Evolutionary conservation across 2,329 filamentous ascomycete species (phyloP).

Genomic region (Fusarium paranaense): DNA sequence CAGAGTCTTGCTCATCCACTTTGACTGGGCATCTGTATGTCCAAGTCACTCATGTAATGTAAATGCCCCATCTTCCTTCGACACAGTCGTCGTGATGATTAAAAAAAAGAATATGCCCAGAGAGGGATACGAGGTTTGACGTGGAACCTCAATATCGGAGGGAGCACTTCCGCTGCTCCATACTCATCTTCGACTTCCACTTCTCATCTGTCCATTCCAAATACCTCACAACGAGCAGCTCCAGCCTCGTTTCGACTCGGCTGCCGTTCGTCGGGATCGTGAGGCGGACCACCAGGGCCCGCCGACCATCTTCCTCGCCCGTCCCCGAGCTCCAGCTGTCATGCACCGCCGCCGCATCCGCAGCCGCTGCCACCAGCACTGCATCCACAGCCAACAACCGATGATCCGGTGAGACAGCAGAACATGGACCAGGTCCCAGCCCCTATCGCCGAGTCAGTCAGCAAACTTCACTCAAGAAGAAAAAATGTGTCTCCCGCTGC

Average conservation of each 20-base stretch:
- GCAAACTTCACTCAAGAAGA: not conserved
- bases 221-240: conserved; percentile 37
- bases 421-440: conserved; percentile 40
- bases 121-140: not conserved
- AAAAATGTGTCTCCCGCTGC: not conserved
- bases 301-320: conserved; percentile 9
- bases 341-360: conserved; percentile 25
- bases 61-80: not conserved
- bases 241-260: conserved; percentile 36
- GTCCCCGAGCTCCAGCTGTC: conserved; percentile 10
- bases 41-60: not conserved
- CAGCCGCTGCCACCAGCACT: conserved; percentile 37
- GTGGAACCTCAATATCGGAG: not conserved
- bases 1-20: not conserved
- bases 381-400: conserved; percentile 37
- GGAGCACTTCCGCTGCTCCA: not conserved
- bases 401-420: conserved; percentile 34
- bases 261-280: conserved; percentile 18
- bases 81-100: not conserved
- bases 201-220: not conserved
- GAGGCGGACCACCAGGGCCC: conserved; percentile 37
- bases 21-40: not conserved
- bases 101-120: not conserved
- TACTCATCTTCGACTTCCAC: not conserved
- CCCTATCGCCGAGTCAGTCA: conserved; percentile 30